phyloP scores from a whole-genome alignment of 73 alveolate genomes.

The Stentor coeruleus region DNA sequence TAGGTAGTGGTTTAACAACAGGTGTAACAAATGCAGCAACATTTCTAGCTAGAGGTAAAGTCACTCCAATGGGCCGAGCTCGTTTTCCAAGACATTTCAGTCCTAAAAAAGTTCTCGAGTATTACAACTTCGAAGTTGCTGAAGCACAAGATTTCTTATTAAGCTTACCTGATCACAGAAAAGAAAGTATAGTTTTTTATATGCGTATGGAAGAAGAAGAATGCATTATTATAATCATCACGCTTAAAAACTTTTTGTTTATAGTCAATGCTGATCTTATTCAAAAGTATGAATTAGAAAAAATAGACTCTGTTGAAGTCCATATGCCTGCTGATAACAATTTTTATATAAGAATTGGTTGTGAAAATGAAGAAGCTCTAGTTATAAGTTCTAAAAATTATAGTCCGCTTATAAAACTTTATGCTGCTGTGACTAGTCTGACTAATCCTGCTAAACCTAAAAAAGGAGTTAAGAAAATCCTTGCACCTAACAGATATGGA shows the following conservation, averaged over 20 bases:
- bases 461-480: neutral
- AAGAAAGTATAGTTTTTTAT: constrained; percentile 10
- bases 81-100: constrained; percentile 85
- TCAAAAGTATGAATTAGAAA: neutral
- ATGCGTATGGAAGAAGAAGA: neutral
- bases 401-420: neutral
- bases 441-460: neutral
- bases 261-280: neutral
- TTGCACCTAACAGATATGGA: constrained; percentile 7
- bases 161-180: constrained; percentile 28
- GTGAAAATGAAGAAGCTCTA: neutral
- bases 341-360: neutral
- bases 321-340: neutral
- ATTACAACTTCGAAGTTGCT: constrained; percentile 74
- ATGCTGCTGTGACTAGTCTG: neutral
- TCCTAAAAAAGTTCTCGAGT: constrained; percentile 58
- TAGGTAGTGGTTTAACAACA: constrained; percentile 61
- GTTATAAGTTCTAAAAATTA: neutral
- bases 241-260: neutral
- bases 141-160: constrained; percentile 59
- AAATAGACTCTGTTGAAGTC: neutral
- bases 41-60: constrained; percentile 63
- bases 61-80: constrained; percentile 65
- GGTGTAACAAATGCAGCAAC: constrained; percentile 81
- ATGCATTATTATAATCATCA: neutral